Conservation (phyloP, 2,329 filamentous ascomycete species). For the Colletotrichum incanum region DNA sequence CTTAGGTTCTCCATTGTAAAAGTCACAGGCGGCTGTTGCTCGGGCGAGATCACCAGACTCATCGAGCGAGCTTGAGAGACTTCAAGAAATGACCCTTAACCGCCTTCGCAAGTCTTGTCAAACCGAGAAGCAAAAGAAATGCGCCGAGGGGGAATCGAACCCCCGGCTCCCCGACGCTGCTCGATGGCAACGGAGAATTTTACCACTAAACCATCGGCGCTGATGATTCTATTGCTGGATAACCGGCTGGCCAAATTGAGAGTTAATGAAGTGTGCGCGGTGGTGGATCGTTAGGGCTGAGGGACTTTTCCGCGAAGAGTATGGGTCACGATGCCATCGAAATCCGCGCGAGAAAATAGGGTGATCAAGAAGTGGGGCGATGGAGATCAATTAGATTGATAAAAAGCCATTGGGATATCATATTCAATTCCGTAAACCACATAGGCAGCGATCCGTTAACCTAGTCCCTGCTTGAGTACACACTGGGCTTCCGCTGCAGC, state of each 20-base stretch:
- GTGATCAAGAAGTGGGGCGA: not conserved
- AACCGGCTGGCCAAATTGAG: rapidly evolving
- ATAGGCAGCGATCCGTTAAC: too few relatives aligned
- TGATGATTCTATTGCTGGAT: rapidly evolving
- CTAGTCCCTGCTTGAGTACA: constrained; percentile 10
- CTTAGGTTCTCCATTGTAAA: too few relatives aligned
- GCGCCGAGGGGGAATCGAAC: constrained; percentile 25
- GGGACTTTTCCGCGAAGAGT: not conserved
- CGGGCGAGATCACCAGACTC: too few relatives aligned
- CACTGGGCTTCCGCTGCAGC: constrained; percentile 12
- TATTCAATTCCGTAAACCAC: not conserved
- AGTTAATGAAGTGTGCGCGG: rapidly evolving
- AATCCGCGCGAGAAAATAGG: not conserved
- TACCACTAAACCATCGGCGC: constrained; percentile 28
- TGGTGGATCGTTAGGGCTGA: constrained; percentile 18
- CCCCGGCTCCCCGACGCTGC: constrained; percentile 28
- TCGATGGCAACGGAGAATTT: constrained; percentile 26
- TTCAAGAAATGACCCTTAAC: too few relatives aligned
- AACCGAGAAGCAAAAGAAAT: not conserved
- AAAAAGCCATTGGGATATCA: not conserved
- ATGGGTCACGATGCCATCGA: constrained; percentile 26
- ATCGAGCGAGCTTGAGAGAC: too few relatives aligned
- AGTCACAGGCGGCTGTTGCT: too few relatives aligned
- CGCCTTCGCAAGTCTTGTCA: too few relatives aligned
- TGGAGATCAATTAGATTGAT: not conserved